Conservation (phyloP, 768 basidiomycete species). For the Thelephora ganbajun region DNA sequence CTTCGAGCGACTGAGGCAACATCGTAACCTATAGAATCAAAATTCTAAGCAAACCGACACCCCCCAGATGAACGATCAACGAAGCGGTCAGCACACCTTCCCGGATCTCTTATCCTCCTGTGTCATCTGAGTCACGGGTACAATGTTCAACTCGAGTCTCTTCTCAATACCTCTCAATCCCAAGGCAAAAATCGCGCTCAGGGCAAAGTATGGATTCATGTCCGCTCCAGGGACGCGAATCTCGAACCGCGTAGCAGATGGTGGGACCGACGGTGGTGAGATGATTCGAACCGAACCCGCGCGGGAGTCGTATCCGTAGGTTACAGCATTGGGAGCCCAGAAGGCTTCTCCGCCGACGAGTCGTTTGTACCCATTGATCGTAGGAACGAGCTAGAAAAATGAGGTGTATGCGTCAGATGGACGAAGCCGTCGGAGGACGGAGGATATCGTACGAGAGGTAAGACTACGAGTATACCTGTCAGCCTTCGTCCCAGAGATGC, state of each 20-base stretch:
- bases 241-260: slow-evolving; percentile 79
- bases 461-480: neutral
- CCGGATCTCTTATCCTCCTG: slow-evolving; percentile 43
- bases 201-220: slow-evolving; percentile 85
- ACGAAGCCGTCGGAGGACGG: slow-evolving; percentile 2
- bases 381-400: slow-evolving; percentile 54
- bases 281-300: slow-evolving; percentile 87
- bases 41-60: neutral
- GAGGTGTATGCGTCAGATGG: neutral
- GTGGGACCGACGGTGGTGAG: slow-evolving; percentile 77
- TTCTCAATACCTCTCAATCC: slow-evolving; percentile 83
- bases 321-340: slow-evolving; percentile 89
- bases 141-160: slow-evolving; percentile 48
- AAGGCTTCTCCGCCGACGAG: slow-evolving; percentile 86
- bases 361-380: slow-evolving; percentile 95
- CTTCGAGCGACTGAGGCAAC: slow-evolving; percentile 67
- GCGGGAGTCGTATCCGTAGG: slow-evolving; percentile 93
- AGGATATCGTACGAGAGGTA: slow-evolving; percentile 4
- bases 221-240: slow-evolving; percentile 94
- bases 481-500: neutral
- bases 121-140: slow-evolving; percentile 51
- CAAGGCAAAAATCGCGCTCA: slow-evolving; percentile 77
- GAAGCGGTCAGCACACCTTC: slow-evolving; percentile 23
- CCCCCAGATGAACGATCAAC: neutral
- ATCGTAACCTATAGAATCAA: slow-evolving; percentile 39